phyloP scores from a whole-genome alignment of 1,284 basidiomycete species.

The Cryptococcus depauperatus region DNA sequence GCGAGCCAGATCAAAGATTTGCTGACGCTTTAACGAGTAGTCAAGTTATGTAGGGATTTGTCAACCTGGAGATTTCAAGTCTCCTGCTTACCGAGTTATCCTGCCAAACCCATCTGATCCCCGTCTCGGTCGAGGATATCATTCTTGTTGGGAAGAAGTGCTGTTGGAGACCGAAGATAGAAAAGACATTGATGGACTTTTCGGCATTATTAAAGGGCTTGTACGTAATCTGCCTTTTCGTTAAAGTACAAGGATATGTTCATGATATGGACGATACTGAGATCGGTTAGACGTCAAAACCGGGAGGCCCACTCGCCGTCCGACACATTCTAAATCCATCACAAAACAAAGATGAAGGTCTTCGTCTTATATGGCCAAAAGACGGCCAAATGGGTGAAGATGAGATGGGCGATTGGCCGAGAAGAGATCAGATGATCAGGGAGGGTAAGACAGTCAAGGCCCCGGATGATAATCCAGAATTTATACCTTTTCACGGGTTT shows the following conservation, averaged over 20 bases:
- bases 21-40: neutral
- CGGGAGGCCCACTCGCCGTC: conserved; percentile 3
- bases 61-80: conserved; percentile 9
- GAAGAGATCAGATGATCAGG: conserved; percentile 8
- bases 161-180: conserved; percentile 9
- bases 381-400: conserved; percentile 2
- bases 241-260: neutral
- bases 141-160: conserved; percentile 12
- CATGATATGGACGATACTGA: neutral
- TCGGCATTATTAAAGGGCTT: conserved; percentile 3
- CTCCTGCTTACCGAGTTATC: conserved; percentile 12
- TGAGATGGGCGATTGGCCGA: conserved; percentile 17
- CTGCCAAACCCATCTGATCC: conserved; percentile 1
- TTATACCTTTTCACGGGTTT: too few relatives aligned
- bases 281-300: neutral
- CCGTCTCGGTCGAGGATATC: conserved; percentile 7
- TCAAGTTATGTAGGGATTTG: neutral
- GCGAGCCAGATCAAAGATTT: too few relatives aligned
- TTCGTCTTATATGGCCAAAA: conserved; percentile 13
- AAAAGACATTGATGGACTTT: conserved; percentile 7
- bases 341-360: conserved; percentile 13
- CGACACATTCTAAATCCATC: conserved; percentile 17
- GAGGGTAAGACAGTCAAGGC: conserved; percentile 9
- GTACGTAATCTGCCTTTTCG: conserved; percentile 1
- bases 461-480: neutral